A percentile compares a stretch with the other conserved stretches of the same genome.
phyloP scores from a whole-genome alignment of 2,329 filamentous ascomycete species.

The Sclerotinia sclerotiorum region DNA sequence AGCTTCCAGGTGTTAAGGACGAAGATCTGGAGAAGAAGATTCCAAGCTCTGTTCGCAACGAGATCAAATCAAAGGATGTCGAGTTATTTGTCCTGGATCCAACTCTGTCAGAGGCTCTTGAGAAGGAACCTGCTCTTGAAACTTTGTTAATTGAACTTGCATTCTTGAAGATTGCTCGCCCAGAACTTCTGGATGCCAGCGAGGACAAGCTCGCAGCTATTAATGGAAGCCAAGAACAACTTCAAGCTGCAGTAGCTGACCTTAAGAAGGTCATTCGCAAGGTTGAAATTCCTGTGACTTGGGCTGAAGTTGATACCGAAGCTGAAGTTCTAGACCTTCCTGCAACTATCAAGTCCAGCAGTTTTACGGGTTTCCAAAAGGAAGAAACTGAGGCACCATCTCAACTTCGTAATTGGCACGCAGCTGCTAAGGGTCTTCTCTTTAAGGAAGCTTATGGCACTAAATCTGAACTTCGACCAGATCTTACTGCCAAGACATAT shows the following conservation, averaged over 20 bases:
- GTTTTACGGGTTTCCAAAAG: conserved; percentile 80
- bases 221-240: conserved; percentile 50
- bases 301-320: conserved; percentile 69
- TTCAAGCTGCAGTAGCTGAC: conserved; percentile 62
- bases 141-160: conserved; percentile 73
- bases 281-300: conserved; percentile 75
- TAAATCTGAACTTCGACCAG: conserved; percentile 72
- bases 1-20: conserved; percentile 75
- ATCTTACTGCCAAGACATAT: conserved; percentile 80
- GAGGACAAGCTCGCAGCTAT: conserved; percentile 65
- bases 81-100: conserved; percentile 76
- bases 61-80: conserved; percentile 67
- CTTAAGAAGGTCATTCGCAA: conserved; percentile 69
- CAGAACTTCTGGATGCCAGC: conserved; percentile 61
- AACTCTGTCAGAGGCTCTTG: conserved; percentile 64
- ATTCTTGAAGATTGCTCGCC: conserved; percentile 76
- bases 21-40: conserved; percentile 90
- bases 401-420: conserved; percentile 74
- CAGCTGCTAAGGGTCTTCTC: conserved; percentile 78
- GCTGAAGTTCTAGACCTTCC: conserved; percentile 54
- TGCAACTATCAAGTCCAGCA: conserved; percentile 69
- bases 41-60: conserved; percentile 66
- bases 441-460: conserved; percentile 96
- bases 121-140: conserved; percentile 60
- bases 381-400: conserved; percentile 66